phyloP scores from a whole-genome alignment of 2,329 filamentous ascomycete species.

The Juglanconis sp. region DNA sequence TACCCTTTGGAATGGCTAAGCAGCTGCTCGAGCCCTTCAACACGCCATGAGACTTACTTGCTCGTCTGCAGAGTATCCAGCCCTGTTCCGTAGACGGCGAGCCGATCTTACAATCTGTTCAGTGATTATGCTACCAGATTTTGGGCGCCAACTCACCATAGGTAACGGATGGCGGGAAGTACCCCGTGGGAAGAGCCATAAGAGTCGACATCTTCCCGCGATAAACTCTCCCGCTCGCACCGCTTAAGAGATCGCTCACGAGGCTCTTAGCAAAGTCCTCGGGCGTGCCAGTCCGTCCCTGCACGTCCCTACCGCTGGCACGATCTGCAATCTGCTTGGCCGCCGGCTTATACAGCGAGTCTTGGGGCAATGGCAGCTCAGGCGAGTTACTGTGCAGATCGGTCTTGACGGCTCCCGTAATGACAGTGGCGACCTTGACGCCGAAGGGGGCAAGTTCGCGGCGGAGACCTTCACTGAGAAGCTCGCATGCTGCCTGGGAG shows the following conservation, averaged over 20 bases:
- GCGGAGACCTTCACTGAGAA: neutral
- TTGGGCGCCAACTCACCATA: neutral
- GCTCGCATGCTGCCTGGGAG: neutral
- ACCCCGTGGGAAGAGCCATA: neutral
- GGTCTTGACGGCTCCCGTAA: neutral
- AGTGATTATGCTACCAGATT: neutral
- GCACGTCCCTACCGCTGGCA: neutral
- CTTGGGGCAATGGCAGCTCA: neutral
- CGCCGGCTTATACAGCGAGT: neutral
- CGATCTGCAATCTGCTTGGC: neutral
- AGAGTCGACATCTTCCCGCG: neutral
- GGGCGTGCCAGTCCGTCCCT: neutral
- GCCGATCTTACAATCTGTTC: neutral
- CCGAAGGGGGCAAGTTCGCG: neutral
- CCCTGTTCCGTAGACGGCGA: neutral
- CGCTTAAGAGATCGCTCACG: neutral
- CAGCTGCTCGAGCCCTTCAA: neutral
- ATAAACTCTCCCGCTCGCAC: neutral
- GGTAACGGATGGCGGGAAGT: neutral
- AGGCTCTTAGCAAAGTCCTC: neutral
- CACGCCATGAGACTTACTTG: neutral
- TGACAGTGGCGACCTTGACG: neutral
- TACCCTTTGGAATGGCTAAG: neutral
- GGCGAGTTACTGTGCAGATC: neutral
- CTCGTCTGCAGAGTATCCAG: neutral